Evolutionary conservation across 2,329 filamentous ascomycete genomes (phyloP).

Genomic region (Aspergillus costaricaensis): DNA sequence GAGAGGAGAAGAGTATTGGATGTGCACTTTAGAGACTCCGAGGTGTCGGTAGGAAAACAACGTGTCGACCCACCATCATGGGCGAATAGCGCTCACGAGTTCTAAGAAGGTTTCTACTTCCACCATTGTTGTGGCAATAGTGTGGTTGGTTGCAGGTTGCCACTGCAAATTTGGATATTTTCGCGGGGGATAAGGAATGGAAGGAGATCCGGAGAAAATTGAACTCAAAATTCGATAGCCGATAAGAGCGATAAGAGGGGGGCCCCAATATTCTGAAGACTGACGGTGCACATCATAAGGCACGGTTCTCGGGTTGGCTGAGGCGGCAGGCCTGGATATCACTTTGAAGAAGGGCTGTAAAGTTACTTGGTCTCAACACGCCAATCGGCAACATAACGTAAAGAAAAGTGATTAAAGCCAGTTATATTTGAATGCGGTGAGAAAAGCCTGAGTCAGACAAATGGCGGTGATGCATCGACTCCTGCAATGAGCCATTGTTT

Average conservation of each 20-base stretch:
- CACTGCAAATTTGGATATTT: conserved; percentile 10
- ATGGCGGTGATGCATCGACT: conserved; percentile 22
- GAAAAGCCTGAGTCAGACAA: conserved; percentile 9
- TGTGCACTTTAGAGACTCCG: background rate
- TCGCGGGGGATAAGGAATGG: conserved; percentile 30
- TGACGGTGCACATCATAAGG: background rate
- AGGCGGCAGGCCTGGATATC: background rate
- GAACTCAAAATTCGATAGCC: conserved; percentile 7
- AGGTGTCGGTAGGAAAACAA: background rate
- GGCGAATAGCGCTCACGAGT: background rate
- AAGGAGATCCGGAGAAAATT: conserved; percentile 18
- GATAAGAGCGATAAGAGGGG: conserved; percentile 19
- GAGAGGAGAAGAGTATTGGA: background rate
- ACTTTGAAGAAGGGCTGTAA: background rate
- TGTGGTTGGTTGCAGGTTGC: conserved; percentile 13
- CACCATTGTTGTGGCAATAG: conserved; percentile 5
- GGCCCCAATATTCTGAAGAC: background rate
- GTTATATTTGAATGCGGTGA: conserved; percentile 17
- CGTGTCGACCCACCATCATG: conserved; percentile 1
- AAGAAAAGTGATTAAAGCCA: background rate
- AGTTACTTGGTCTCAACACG: too few relatives aligned
- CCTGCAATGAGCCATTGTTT: conserved; percentile 21
- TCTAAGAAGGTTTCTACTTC: conserved; percentile 7
- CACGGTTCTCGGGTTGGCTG: background rate
- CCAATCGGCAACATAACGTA: background rate